phyloP scores from a whole-genome alignment of 495 filamentous ascomycete genomes.

The Hyaloscypha hepaticicola region DNA sequence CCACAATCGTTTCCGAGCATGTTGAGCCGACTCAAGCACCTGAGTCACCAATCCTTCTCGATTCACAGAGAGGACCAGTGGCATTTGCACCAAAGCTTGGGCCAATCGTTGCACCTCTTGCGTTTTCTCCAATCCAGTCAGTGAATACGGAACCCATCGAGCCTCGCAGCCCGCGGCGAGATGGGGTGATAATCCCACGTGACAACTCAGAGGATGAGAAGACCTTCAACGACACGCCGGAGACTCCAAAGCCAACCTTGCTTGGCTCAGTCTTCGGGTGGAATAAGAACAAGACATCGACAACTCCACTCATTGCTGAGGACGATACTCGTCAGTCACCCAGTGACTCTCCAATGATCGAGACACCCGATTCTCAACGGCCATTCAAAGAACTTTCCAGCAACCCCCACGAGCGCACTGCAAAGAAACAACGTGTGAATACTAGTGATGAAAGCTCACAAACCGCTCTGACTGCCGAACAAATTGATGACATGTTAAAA shows the following conservation, averaged over 20 bases:
- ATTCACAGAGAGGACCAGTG: constrained; percentile 35
- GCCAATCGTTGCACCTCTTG: constrained; percentile 21
- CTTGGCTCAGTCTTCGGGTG: constrained; percentile 46
- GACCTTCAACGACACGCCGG: constrained; percentile 25
- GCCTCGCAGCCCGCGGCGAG: constrained; percentile 45
- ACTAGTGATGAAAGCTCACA: constrained; percentile 69
- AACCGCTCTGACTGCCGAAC: constrained; percentile 69
- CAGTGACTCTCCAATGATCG: constrained; percentile 35
- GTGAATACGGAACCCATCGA: constrained; percentile 41
- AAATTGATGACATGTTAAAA: constrained; percentile 66
- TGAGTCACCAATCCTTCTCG: constrained; percentile 16
- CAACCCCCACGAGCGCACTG: constrained; percentile 38
- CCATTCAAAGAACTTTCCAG: constrained; percentile 43
- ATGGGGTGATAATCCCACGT: constrained; percentile 48
- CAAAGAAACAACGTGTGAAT: constrained; percentile 36
- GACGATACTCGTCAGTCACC: constrained; percentile 52
- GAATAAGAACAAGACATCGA: constrained; percentile 39
- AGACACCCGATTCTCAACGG: constrained; percentile 42
- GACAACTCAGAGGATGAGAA: constrained; percentile 31
- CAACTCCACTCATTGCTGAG: constrained; percentile 50
- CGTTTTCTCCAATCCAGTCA: constrained; percentile 38
- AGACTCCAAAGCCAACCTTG: constrained; percentile 37
- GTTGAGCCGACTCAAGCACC: constrained; percentile 35
- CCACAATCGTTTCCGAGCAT: constrained; percentile 30
- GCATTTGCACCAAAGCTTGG: constrained; percentile 31